Base-by-base conservation (phyloP, 2,329 filamentous ascomycete species). In the Sordariomycetes sp. region DNA sequence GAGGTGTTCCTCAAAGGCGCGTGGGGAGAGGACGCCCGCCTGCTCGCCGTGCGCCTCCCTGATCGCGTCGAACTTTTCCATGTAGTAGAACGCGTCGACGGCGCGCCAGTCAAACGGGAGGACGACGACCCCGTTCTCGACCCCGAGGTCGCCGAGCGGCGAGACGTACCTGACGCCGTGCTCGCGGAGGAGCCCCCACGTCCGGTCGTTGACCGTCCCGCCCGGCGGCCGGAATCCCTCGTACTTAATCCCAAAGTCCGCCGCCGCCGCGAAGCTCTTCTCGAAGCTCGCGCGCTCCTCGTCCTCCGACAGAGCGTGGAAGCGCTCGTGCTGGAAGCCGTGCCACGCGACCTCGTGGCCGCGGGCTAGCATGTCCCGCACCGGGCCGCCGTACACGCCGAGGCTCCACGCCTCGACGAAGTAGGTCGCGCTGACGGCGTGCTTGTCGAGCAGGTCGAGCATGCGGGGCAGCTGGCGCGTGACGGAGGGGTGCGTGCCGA, bases 321-420 rank as follows among this genome's bases (percentile, higher is more conserved):
- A 69, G 1, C 58, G 46, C 54, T 69, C 67, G 54, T 69, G 67
- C 62, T 69, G 67, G 51, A 58, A 68, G 3, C 66, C 66, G 52
- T 69, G 67, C 67, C 66, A 69, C 1, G 66, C 67, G 16, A 69
- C 60, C 58, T 69, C 67, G 60, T 69, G 67, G 1, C 66, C 67
- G 3, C 59, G 58, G 1, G 32, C 24, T 2, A 2, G 16, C 3
- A 68, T 60, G 3, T 61, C 60, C 18, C 35, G 32, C 24, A 67
- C 63, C 1, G 61, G 63, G 28, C 22, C 57, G 0, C 64, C 64
- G 55, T 69, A 69, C 22, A 65, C 64, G 14, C 28, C 57, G 6
- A 69, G 62, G 53, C 65, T 67, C 67, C 67, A 69, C 16, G 66
- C 63, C 62, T 69, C 67, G 59, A 62, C 63, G 43, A 69, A 69